Evolutionary conservation across 768 basidiomycete genomes (phyloP).

Genomic region (Chalciporus chontae): DNA sequence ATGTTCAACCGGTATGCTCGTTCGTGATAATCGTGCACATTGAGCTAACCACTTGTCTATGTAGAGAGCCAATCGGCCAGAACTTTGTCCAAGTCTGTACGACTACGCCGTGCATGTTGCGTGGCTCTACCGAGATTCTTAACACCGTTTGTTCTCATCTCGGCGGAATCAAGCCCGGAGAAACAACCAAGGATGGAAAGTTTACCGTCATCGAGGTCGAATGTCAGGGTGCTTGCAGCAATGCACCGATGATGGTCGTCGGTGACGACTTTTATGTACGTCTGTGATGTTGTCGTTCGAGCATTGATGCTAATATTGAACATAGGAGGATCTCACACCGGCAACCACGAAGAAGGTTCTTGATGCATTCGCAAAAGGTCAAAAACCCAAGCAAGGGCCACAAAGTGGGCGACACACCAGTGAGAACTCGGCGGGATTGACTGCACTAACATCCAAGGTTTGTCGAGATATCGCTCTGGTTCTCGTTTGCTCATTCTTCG

Average conservation of each 20-base stretch:
- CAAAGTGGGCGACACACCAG: conserved; percentile 84
- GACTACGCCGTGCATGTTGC: conserved; percentile 96
- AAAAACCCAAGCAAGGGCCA: conserved; percentile 91
- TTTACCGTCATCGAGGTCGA: conserved; percentile 98
- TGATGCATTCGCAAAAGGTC: conserved; percentile 73
- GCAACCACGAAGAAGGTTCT: conserved; percentile 75
- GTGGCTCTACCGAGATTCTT: conserved; percentile 87
- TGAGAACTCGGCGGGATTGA: conserved; percentile 91
- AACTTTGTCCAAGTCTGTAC: conserved; percentile 98
- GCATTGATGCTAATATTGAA: conserved; percentile 6
- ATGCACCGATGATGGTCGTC: conserved; percentile 95
- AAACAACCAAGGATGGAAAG: conserved; percentile 94
- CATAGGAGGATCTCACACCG: conserved; percentile 80
- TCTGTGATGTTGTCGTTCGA: conserved; percentile 5
- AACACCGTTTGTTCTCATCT: conserved; percentile 81
- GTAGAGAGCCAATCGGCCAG: conserved; percentile 87
- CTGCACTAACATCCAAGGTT: conserved; percentile 74
- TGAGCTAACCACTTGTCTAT: neutral
- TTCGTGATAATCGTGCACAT: neutral
- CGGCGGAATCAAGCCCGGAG: conserved; percentile 78
- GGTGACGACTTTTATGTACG: conserved; percentile 95
- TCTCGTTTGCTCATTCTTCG: conserved; percentile 9
- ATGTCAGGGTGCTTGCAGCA: conserved; percentile 97
- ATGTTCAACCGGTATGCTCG: conserved; percentile 94
- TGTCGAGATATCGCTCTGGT: conserved; percentile 8